Evolutionary conservation across 345 rosid genomes (phyloP), one percentile per base, ranked within the genome.

Genomic region (Populus deltoides): DNA sequence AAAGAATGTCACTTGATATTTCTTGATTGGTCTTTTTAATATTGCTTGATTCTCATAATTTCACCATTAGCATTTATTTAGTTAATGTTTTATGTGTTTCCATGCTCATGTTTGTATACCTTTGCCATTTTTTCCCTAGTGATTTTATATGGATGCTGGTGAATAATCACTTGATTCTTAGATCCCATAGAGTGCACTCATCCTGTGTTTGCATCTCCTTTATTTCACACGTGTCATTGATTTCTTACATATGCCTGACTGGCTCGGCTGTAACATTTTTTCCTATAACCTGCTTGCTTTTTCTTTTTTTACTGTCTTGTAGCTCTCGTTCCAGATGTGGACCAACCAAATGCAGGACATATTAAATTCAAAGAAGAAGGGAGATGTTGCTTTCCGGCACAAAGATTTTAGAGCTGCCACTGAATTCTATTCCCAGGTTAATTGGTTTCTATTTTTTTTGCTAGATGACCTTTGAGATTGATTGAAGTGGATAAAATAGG

Each of bases 321-420:
- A 94, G 97, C 89, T 94, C 35, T 94, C 97, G 24, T 92, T 92
- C 85, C 87, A 91, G 79, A 87, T 89, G 92, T 92, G 93, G 96
- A 92, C 97, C 72, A 86, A 87, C 82, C 91, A 92, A 71, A 91
- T 91, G 96, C 94, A 92, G 80, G 98, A 92, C 74, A 93, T 94
- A 7, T 83, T 91, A 76, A 83, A 86, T 80, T 92, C 90, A n/a
- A 92, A 89, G 92, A 92, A 89, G 78, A 94, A 92, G 81, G 98
- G 94, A 12, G 97, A 94, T 78, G 72, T 47, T 74, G 97, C 94
- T 78, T 94, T 92, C 81, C 89, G 86, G 69, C 90, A 83, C 77
- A 92, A 87, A 88, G 92, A 92, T 76, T 89, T 90, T 65, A 86
- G 83, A 55, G 86, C 87, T 77, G 90, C 91, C 25, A 84, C 86